Base-by-base conservation (phyloP, 805 yeast genomes). In the Metschnikowia drakensbergensis region DNA sequence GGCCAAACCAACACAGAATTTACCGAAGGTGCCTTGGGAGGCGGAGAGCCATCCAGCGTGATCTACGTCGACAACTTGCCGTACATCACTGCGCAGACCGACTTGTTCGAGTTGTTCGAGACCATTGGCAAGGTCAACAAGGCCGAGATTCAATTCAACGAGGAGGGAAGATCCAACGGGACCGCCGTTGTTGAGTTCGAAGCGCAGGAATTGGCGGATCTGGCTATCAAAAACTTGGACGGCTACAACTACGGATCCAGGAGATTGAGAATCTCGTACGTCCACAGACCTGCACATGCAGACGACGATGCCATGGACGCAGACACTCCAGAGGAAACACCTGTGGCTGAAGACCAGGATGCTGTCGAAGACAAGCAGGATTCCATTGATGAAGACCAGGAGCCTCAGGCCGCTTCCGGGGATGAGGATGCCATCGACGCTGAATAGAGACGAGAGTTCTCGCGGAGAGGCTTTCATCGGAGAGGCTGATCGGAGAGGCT, bases 231-330 rank as follows among this genome's bases (percentile, higher is more conserved):
- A 39, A 86, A 85, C 67, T 77, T 94, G 60, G 77, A 88, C 62
- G 82, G 82, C 45, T 92, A 91, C 69, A 81, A 77, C 51, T 92
- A 91, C 61, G 98, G 97, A 58, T 88, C 84, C 37, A 82, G 96
- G 59, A 81, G 79, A 53, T 71, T 91, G 55, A 72, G 67, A 26
- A 78, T 92, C 34, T 71, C 90, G 1, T 91, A 76, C 66, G 97
- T 91, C 13, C 29, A 42, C n/a, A 45, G 47, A 31, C 27, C 35
- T 17, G 47, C 46, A 10, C 23, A 38, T 23, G 44, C 42, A 39
- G 42, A 37, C 23, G 39, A 26, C 30, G 17, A 17, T 17, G 17
- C 17, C 17, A 17, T 17, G 17, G 17, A 17, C 30, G 30, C 30
- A 28, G 36, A 33, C n/a, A 45, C 30, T 6, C 43, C 45, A n/a